Evolutionary conservation across 331 rosid genomes (phyloP).

Genomic region (Acacia concinna): DNA sequence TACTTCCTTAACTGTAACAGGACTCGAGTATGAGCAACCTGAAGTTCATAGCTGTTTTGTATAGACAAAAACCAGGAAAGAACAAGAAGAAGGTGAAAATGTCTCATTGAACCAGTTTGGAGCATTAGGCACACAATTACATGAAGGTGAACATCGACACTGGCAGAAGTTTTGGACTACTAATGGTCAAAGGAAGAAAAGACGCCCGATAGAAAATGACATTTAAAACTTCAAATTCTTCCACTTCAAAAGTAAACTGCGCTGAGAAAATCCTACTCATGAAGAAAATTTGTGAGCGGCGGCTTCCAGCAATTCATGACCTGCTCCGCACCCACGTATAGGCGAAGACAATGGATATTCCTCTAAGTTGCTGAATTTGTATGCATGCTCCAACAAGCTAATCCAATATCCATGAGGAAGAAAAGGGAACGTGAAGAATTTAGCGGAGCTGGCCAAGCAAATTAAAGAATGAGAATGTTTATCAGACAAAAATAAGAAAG

Average conservation of each 20-base stretch:
- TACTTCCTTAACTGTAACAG: slow-evolving; percentile 67
- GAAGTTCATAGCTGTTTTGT: slow-evolving; percentile 50
- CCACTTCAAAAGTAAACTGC: neutral
- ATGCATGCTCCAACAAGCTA: neutral
- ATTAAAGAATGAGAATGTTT: slow-evolving; percentile 16
- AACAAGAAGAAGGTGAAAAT: slow-evolving; percentile 36
- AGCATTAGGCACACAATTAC: slow-evolving; percentile 17
- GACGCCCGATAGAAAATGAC: neutral
- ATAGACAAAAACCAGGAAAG: slow-evolving; percentile 49
- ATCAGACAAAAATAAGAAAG: slow-evolving; percentile 16
- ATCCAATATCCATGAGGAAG: neutral
- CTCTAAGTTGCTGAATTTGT: neutral
- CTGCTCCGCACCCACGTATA: neutral
- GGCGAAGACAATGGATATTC: neutral
- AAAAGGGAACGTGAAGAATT: neutral
- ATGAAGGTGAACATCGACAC: slow-evolving; percentile 13
- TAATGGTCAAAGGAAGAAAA: slow-evolving; percentile 1
- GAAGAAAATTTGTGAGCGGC: neutral
- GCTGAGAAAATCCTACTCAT: neutral
- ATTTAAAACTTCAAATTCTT: neutral
- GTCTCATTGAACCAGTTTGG: slow-evolving; percentile 49
- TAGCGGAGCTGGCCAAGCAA: neutral
- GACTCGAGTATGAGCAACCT: slow-evolving; percentile 56
- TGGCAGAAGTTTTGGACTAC: slow-evolving; percentile 9
- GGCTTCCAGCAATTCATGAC: slow-evolving; percentile 3